These are phyloP conservation scores for Boeremia exigua DNA, from an alignment of 2,329 filamentous ascomycete species.

Conservation along the genomic window DNA sequence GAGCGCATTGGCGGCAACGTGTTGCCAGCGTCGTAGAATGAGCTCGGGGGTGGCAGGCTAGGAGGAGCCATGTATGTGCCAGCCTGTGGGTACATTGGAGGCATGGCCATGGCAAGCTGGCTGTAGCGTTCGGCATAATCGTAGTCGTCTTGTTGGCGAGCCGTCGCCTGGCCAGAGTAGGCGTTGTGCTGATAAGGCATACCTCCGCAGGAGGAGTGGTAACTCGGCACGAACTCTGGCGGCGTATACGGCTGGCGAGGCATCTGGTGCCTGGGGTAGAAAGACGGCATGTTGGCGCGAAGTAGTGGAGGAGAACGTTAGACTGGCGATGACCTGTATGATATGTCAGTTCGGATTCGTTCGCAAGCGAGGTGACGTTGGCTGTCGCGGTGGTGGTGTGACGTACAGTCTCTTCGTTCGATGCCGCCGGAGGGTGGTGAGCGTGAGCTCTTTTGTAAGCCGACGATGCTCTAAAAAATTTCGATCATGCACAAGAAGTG, in stretches of 20 bases:
- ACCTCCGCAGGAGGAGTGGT: conserved; percentile 52
- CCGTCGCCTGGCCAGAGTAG: conserved; percentile 50
- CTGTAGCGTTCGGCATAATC: conserved; percentile 56
- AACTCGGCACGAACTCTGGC: conserved; percentile 55
- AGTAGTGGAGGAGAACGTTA: conserved; percentile 47
- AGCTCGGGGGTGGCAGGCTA: conserved; percentile 45
- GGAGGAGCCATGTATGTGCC: conserved; percentile 47
- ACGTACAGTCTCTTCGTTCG: conserved; percentile 50
- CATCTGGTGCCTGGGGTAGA: conserved; percentile 55
- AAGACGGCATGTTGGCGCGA: conserved; percentile 57
- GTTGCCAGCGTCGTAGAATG: conserved; percentile 54
- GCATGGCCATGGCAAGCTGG: conserved; percentile 50
- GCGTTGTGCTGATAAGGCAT: conserved; percentile 55
- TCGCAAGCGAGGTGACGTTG: background rate
- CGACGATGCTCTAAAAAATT: conserved; percentile 40
- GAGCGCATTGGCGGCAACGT: conserved; percentile 56
- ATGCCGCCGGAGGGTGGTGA: conserved; percentile 39
- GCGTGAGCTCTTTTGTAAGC: conserved; percentile 45
- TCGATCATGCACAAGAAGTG: conserved; percentile 46
- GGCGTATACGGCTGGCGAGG: conserved; percentile 55
- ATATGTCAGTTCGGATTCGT: conserved; percentile 23
- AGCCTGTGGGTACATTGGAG: conserved; percentile 49
- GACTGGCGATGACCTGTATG: conserved; percentile 50
- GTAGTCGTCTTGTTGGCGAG: conserved; percentile 53
- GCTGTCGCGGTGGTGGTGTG: conserved; percentile 12